phyloP scores from a whole-genome alignment of 768 basidiomycete species.

The Mycena alexandri region DNA sequence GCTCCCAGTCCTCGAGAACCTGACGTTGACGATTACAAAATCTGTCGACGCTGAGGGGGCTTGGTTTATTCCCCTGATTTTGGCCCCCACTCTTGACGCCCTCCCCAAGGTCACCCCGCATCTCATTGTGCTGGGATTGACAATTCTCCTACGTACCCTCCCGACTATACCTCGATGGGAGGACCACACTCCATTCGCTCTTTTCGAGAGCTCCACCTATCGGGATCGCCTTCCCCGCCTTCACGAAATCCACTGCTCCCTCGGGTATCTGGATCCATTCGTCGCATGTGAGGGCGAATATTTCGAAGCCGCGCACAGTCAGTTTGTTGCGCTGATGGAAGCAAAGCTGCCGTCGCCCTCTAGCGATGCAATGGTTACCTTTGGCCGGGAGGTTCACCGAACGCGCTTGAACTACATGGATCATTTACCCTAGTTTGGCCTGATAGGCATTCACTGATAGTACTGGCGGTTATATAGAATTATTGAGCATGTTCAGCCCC shows the following conservation, averaged over 20 bases:
- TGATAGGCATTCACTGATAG: too few species aligned
- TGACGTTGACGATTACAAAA: neutral
- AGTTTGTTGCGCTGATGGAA: neutral
- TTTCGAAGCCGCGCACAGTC: neutral
- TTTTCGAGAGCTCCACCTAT: neutral
- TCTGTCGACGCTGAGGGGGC: neutral
- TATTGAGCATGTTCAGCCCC: too few species aligned
- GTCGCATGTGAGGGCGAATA: neutral
- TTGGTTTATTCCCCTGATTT: neutral
- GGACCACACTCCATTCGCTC: neutral
- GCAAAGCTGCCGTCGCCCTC: neutral
- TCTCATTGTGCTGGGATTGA: neutral
- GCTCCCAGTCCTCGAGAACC: neutral
- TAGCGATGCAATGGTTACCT: neutral
- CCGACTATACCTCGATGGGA: neutral
- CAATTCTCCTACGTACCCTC: neutral
- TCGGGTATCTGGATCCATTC: conserved; percentile 13
- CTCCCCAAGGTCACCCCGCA: neutral
- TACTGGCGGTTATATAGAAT: too few species aligned
- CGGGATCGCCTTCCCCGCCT: neutral
- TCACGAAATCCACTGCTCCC: neutral
- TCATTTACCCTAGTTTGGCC: neutral
- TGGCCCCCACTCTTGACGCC: neutral
- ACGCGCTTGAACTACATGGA: conserved; percentile 2
- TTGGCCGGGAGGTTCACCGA: neutral